A percentile compares a stretch with the other conserved stretches of the same genome.
Conservation (phyloP, 2,329 filamentous ascomycete species). For the Colletotrichum graminicola region DNA sequence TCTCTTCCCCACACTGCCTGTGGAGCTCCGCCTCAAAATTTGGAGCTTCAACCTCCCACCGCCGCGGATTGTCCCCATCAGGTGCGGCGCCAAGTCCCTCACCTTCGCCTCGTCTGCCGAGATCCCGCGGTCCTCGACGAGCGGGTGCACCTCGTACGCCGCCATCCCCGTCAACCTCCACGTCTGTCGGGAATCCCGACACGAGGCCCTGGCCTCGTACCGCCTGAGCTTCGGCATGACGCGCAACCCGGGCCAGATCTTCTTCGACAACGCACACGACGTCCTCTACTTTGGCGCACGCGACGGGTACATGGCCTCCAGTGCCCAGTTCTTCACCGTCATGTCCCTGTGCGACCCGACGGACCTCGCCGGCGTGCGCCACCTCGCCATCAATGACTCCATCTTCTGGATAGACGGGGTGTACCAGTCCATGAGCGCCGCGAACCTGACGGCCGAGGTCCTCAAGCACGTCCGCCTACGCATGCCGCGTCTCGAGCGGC, state of each 20-base stretch:
- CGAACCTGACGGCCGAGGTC: conserved; percentile 55
- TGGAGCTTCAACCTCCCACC: conserved; percentile 60
- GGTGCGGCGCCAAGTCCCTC: conserved; percentile 52
- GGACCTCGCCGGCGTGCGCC: conserved; percentile 56
- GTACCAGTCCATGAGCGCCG: conserved; percentile 55
- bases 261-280: conserved; percentile 57
- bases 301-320: conserved; percentile 59
- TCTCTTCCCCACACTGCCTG: conserved; percentile 57
- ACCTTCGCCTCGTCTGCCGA: conserved; percentile 41
- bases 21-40: conserved; percentile 61
- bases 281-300: conserved; percentile 63
- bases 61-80: conserved; percentile 58
- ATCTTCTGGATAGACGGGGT: conserved; percentile 53
- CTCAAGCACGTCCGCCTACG: conserved; percentile 54
- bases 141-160: conserved; percentile 57
- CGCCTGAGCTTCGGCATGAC: conserved; percentile 57
- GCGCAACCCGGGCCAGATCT: conserved; percentile 55
- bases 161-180: conserved; percentile 59
- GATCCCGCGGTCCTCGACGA: conserved; percentile 41
- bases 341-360: conserved; percentile 56
- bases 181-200: conserved; percentile 60
- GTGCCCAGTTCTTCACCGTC: conserved; percentile 59
- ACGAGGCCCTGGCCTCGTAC: conserved; percentile 58
- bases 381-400: conserved; percentile 60
- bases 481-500: conserved; percentile 56